phyloP scores from a whole-genome alignment of 1,284 basidiomycete genomes.

The Cutaneotrichosporon dermatis region DNA sequence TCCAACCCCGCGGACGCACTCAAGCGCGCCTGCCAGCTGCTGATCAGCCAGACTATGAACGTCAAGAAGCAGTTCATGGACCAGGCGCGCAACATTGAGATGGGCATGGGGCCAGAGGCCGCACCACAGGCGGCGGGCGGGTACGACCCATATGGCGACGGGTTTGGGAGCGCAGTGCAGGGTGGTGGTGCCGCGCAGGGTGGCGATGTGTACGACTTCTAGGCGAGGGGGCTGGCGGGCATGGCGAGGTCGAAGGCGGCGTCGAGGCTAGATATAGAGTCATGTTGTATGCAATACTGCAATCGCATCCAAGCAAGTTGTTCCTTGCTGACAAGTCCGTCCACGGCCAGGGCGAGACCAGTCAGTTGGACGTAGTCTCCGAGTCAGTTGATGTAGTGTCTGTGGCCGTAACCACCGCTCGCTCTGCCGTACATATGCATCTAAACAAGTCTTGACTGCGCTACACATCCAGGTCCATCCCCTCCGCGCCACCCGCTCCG shows the following conservation, averaged over 20 bases:
- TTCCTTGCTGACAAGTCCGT: too few species aligned
- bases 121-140: conserved; percentile 20
- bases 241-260: neutral
- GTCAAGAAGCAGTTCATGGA: conserved; percentile 52
- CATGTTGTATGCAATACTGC: conserved; percentile 4
- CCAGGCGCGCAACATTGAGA: conserved; percentile 52
- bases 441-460: conserved; percentile 1
- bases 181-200: conserved; percentile 16
- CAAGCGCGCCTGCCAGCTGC: conserved; percentile 74
- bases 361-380: too few species aligned
- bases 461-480: conserved; percentile 19
- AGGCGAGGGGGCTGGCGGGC: neutral
- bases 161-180: conserved; percentile 22
- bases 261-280: neutral
- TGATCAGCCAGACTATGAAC: conserved; percentile 68
- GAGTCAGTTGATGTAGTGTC: too few species aligned
- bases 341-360: too few species aligned
- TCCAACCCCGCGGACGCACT: conserved; percentile 77
- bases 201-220: conserved; percentile 46
- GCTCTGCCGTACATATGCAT: conserved; percentile 14
- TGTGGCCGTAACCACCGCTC: neutral
- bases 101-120: conserved; percentile 46
- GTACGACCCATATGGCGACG: conserved; percentile 46
- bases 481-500: conserved; percentile 23
- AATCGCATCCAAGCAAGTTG: too few species aligned